Base-by-base conservation (phyloP, 2,329 filamentous ascomycete species). In the Helotiales sp. region DNA sequence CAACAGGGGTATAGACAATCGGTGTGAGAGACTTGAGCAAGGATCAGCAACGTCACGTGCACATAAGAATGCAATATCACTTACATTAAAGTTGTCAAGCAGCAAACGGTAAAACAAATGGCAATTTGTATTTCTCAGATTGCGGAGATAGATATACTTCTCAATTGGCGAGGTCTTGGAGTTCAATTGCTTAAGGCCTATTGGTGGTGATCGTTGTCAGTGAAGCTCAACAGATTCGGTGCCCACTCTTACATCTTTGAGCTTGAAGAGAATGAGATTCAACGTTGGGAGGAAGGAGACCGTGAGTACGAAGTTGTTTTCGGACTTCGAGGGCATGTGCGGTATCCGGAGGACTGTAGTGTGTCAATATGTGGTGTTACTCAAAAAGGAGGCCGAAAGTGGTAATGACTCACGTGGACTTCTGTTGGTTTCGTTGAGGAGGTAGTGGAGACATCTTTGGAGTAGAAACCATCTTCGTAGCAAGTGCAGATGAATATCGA, bases 1-100 rank as follows among this genome's bases (percentile, higher is more conserved):
- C 82, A 60, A 81, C 82, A 25, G 82, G 82, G 29, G 82, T 85
- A 74, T 85, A 85, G 63, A 85, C 82, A 60, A 84, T 73, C 59
- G 82, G 82, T 7, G 81, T 82, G 62, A 84, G 50, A 24, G 55
- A 63, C 67, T 67, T 34, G 29, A 5, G 51, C 15, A 8, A 29
- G 10, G n/a, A 48, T 52, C 22, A 52, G 47, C 48, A 19, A 34
- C n/a, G 42, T 58, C 56, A 58, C 51, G 55, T 65, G 52, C 15
- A 27, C n/a, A 13, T 3, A 46, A 44, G 17, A 44, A 36, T 38
- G 10, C 13, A 29, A 19, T 12, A 17, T n/a, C 7, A 7, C 64
- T 13, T 60, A 69, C 69, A 33, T 59, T 63, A 50, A 70, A 64
- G 53, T 69, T 65, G 17, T 66, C 61, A 9, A 68, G 61, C 1